Evolutionary conservation across 2,329 filamentous ascomycete species (phyloP).

Genomic region (Leptosphaerulina australis): DNA sequence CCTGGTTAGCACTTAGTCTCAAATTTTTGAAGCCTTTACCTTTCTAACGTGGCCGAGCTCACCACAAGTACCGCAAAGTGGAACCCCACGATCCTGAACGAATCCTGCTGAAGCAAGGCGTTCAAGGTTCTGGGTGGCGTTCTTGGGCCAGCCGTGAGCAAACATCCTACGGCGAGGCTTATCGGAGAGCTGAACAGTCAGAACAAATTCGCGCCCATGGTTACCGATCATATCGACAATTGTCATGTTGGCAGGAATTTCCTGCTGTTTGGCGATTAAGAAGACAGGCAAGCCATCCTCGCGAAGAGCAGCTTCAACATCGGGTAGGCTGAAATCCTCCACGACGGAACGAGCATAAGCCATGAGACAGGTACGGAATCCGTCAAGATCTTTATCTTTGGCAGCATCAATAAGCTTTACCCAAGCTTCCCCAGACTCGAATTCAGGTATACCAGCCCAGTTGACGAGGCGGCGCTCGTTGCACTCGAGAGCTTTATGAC

Average conservation of each 20-base stretch:
- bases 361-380: slow-evolving; percentile 55
- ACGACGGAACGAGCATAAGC: slow-evolving; percentile 56
- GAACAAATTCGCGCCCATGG: slow-evolving; percentile 66
- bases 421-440: slow-evolving; percentile 59
- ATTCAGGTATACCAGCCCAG: slow-evolving; percentile 53
- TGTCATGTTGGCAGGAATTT: slow-evolving; percentile 52
- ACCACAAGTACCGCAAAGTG: slow-evolving; percentile 68
- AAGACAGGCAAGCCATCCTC: slow-evolving; percentile 55
- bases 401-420: slow-evolving; percentile 56
- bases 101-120: slow-evolving; percentile 72
- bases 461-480: slow-evolving; percentile 48
- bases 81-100: slow-evolving; percentile 63
- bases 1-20: slow-evolving; percentile 7
- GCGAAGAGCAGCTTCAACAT: slow-evolving; percentile 60
- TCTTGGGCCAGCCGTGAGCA: slow-evolving; percentile 64
- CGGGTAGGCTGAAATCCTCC: slow-evolving; percentile 50
- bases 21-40: slow-evolving; percentile 9
- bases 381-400: slow-evolving; percentile 56
- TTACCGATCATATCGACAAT: slow-evolving; percentile 62
- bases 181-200: slow-evolving; percentile 66
- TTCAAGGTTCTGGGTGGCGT: slow-evolving; percentile 63
- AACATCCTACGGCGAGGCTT: slow-evolving; percentile 61
- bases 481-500: slow-evolving; percentile 58
- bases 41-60: slow-evolving; percentile 67
- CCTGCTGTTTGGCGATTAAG: slow-evolving; percentile 59